These are phyloP conservation scores for Termitomyces sp. DNA, from an alignment of 768 basidiomycete genomes.

Conservation along the genomic window DNA sequence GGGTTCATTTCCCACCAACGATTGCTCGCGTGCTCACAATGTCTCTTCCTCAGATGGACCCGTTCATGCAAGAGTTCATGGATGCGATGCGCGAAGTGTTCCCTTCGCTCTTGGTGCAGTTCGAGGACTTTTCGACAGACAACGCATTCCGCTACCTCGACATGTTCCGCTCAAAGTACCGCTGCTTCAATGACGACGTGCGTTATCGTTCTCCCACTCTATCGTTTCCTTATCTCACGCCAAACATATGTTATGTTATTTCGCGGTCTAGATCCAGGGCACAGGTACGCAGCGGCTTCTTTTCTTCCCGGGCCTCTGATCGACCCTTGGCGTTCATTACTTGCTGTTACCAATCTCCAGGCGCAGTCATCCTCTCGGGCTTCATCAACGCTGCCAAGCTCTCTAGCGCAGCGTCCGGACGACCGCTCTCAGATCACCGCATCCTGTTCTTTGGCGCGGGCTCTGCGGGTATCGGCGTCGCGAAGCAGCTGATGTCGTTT, in stretches of 20 bases:
- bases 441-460: conserved; percentile 93
- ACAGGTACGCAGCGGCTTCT: conserved; percentile 34
- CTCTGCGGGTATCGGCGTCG: conserved; percentile 85
- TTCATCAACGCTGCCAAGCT: conserved; percentile 70
- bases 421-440: conserved; percentile 62
- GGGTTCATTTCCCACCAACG: not conserved
- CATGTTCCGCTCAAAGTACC: conserved; percentile 50
- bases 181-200: conserved; percentile 73
- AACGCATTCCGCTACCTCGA: conserved; percentile 74
- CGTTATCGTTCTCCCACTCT: conserved; percentile 17
- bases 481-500: conserved; percentile 77
- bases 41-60: conserved; percentile 47
- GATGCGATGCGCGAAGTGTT: conserved; percentile 57
- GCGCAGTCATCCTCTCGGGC: conserved; percentile 70
- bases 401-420: conserved; percentile 47
- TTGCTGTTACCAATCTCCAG: conserved; percentile 19
- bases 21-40: not conserved
- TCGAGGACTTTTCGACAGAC: conserved; percentile 75
- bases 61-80: conserved; percentile 79
- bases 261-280: conserved; percentile 49
- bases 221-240: conserved; percentile 1
- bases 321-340: not conserved
- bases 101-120: conserved; percentile 67
- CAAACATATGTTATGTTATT: not conserved
- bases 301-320: conserved; percentile 2